Evolutionary conservation across 2,329 filamentous ascomycete species (phyloP).

Genomic region (Furcasterigmium furcatum): DNA sequence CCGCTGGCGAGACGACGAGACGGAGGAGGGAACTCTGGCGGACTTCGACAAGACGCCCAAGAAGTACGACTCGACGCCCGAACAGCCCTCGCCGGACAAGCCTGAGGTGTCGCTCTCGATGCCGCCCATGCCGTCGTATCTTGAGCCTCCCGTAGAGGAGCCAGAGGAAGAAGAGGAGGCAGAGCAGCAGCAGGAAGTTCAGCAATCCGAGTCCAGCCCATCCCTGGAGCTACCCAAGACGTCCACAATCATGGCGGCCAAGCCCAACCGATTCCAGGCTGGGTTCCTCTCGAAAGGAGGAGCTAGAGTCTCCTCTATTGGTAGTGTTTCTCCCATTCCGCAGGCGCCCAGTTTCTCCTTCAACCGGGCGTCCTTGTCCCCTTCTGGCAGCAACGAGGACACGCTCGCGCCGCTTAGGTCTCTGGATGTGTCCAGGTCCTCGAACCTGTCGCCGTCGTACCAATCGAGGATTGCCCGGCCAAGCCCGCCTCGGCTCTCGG

Average conservation of each 20-base stretch:
- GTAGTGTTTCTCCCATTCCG: conserved; percentile 53
- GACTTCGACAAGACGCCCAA: conserved; percentile 92
- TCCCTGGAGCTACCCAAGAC: conserved; percentile 53
- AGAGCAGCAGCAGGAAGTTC: background rate
- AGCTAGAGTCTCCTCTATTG: conserved; percentile 32
- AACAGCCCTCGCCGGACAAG: conserved; percentile 48
- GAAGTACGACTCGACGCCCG: conserved; percentile 56
- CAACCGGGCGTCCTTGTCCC: conserved; percentile 44
- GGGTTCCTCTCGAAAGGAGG: conserved; percentile 74
- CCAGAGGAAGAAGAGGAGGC: background rate
- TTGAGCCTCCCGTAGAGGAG: conserved; percentile 36
- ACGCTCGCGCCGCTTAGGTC: conserved; percentile 43
- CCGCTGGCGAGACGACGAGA: conserved; percentile 86
- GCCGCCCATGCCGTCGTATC: conserved; percentile 47
- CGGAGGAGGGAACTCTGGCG: conserved; percentile 77
- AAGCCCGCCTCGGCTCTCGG: conserved; percentile 23
- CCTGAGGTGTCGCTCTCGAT: conserved; percentile 16
- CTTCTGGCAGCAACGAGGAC: conserved; percentile 43
- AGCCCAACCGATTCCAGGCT: conserved; percentile 78
- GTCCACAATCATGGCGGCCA: conserved; percentile 34
- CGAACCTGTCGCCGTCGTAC: conserved; percentile 42
- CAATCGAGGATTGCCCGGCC: conserved; percentile 24
- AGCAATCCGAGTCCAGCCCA: conserved; percentile 50
- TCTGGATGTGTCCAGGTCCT: conserved; percentile 46
- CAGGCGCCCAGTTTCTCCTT: conserved; percentile 54